Evolutionary conservation across 2,329 filamentous ascomycete species (phyloP), one percentile per base, ranked within the genome.

Genomic region (Ilyonectria sp.): DNA sequence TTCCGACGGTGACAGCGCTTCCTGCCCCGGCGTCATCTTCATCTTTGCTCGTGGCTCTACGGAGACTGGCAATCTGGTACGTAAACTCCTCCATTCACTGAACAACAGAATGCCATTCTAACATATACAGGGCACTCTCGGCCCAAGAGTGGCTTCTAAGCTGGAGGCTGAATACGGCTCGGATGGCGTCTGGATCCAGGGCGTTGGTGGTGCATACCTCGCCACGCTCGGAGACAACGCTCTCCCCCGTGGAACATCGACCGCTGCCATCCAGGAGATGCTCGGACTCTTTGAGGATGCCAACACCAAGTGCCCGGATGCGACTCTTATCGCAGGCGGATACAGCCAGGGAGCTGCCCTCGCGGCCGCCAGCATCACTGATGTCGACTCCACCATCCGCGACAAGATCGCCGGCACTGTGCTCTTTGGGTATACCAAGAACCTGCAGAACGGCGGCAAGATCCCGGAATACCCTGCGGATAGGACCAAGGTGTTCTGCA

Each of bases 301-400:
- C 15, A 65, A 77, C 69, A 69, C 70, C 2, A 82, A 83, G 67
- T 86, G 84, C 60, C 83, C 83, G 9, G 71, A 79, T 44, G 74
- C 83, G 0, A 75, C 79, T 53, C 78, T 85, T 33, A 79, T 84
- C 1, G 79, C 81, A 3, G 83, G 80, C 52, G 83, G 77, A 7
- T 78, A 78, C 66, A 77, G 77, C 59, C 76, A 84, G 74, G 83
- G 83, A 33, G 78, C 80, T 3, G 83, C 83, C 1, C 78, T 85
- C 61, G 79, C 82, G 35, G 77, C 79, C 37, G 75, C 77, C 47
- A 74, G 82, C 8, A 69, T 85, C 53, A 72, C 77, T 17, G 71
- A 77, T 19, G 72, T 83, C 35, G 62, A 67, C 57, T 58, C 70
- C 2, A 52, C 71, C 26, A 68, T 80, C 65, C 69, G 75, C 58